Evolutionary conservation across 805 yeast species (phyloP).

Genomic region (Ogataea nakhonphanomensis): DNA sequence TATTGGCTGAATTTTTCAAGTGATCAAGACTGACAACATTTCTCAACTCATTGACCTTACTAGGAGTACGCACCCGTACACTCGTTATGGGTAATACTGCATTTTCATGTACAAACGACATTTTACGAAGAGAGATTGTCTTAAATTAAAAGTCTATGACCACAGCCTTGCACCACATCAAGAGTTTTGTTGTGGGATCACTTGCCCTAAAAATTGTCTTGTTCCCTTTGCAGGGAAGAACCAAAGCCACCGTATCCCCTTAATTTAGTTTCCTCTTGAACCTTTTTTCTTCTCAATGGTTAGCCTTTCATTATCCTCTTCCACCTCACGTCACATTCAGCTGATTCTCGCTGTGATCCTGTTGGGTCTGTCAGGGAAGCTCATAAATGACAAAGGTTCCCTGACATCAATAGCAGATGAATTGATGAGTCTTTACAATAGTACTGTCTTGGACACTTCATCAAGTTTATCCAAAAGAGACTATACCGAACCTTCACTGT

Average conservation of each 20-base stretch:
- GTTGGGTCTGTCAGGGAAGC: conserved; percentile 18
- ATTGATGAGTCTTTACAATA: conserved; percentile 12
- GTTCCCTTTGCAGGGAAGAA: not conserved
- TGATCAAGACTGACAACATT: conserved; percentile 13
- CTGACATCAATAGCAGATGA: conserved; percentile 12
- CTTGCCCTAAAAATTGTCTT: conserved; percentile 1
- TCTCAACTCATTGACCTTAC: conserved; percentile 15
- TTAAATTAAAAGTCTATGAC: not conserved
- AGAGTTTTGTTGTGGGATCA: not conserved
- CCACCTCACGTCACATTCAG: conserved; percentile 10
- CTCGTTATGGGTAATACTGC: conserved; percentile 16
- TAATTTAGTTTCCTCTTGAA: not conserved
- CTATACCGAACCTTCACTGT: conserved; percentile 3
- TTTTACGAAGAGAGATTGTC: not conserved
- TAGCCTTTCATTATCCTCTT: conserved; percentile 10
- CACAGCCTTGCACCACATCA: conserved; percentile 5
- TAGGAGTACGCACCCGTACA: conserved; percentile 9
- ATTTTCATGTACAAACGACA: conserved; percentile 6
- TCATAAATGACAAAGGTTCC: conserved; percentile 14
- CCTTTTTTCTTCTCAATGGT: conserved; percentile 1
- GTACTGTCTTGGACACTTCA: conserved; percentile 2
- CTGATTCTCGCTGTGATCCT: conserved; percentile 12
- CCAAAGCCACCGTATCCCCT: not conserved
- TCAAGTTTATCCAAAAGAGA: conserved; percentile 9
- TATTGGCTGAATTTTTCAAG: conserved; percentile 26